Evolutionary conservation across 805 yeast genomes (phyloP).

Genomic region (Yarrowia porcina): DNA sequence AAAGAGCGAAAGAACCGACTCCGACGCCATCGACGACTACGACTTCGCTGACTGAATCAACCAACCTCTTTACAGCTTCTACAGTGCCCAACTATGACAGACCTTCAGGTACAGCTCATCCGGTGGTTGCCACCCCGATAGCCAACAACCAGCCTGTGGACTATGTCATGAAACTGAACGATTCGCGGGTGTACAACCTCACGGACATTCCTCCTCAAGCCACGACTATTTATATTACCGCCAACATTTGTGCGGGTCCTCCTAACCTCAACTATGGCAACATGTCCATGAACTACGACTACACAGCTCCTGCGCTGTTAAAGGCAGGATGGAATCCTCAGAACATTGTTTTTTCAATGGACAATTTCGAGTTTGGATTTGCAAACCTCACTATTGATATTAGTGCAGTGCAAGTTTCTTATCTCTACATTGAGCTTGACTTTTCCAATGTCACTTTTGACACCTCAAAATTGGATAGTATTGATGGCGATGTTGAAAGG

Average conservation of each 20-base stretch:
- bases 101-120: background rate
- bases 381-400: slow-evolving; percentile 33
- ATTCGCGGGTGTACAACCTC: slow-evolving; percentile 34
- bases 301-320: background rate
- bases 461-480: background rate
- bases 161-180: slow-evolving; percentile 39
- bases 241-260: slow-evolving; percentile 39
- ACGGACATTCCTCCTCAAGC: slow-evolving; percentile 28
- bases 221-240: slow-evolving; percentile 38
- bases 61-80: slow-evolving; percentile 10
- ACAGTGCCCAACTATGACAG: slow-evolving; percentile 2
- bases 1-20: no score
- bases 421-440: slow-evolving; percentile 9
- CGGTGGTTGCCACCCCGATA: slow-evolving; percentile 36
- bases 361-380: slow-evolving; percentile 35
- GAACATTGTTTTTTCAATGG: slow-evolving; percentile 22
- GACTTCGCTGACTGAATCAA: background rate
- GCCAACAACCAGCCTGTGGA: slow-evolving; percentile 28
- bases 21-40: background rate
- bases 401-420: slow-evolving; percentile 33
- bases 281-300: slow-evolving; percentile 31
- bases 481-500: no score
- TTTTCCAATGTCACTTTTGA: background rate
- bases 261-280: slow-evolving; percentile 27
- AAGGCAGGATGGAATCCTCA: slow-evolving; percentile 28